A percentile compares a stretch with the other conserved stretches of the same genome.
These are phyloP conservation scores for Blastobotrys attinorum DNA, from an alignment of 805 yeast species.

Conservation along the genomic window DNA sequence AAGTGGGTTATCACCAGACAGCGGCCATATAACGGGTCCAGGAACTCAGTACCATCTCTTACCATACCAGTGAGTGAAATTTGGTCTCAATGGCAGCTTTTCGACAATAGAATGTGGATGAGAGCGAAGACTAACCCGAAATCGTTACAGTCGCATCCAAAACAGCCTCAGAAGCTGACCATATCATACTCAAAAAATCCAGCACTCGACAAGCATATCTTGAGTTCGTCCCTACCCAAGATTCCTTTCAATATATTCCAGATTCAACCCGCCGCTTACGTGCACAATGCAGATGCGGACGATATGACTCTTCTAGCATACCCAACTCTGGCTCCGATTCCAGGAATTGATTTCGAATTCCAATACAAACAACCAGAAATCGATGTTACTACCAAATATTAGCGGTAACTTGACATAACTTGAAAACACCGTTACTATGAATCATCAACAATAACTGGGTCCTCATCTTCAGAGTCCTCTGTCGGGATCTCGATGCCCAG, in stretches of 20 bases:
- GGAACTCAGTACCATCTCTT: too few relatives aligned
- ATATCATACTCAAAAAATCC: neutral
- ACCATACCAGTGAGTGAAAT: too few relatives aligned
- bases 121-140: slow-evolving; percentile 4
- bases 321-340: neutral
- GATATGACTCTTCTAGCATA: neutral
- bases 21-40: too few relatives aligned
- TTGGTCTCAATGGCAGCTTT: slow-evolving; percentile 17
- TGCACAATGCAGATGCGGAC: neutral
- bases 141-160: too few relatives aligned
- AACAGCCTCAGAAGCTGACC: neutral
- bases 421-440: too few relatives aligned
- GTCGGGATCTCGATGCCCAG: too few relatives aligned
- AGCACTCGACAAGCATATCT: too few relatives aligned
- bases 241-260: neutral
- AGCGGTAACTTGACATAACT: too few relatives aligned
- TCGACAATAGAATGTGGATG: slow-evolving; percentile 16
- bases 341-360: neutral
- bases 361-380: neutral
- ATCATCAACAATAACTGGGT: neutral
- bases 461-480: neutral
- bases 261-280: neutral
- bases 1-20: neutral
- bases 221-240: too few relatives aligned
- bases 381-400: too few relatives aligned